Conservation (phyloP, 441 rosid genomes). For the Euphorbia celastroides region DNA sequence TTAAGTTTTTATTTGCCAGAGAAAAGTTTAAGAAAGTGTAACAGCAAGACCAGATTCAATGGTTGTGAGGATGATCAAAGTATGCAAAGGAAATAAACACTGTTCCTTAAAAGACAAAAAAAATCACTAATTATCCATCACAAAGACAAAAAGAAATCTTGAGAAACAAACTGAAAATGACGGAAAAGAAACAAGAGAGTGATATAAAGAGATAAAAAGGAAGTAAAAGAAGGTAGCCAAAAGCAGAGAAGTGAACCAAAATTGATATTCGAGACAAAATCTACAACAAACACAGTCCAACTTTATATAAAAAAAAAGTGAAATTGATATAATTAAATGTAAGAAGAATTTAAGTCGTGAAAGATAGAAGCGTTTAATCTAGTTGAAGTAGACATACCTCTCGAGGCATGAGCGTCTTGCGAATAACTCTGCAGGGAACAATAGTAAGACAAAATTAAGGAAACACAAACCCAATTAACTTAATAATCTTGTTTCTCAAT, state of each 20-base stretch:
- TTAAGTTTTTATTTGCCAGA: no score
- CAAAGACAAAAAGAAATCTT: slow-evolving; percentile 14
- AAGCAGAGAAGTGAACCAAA: slow-evolving; percentile 20
- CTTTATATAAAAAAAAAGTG: slow-evolving; percentile 2
- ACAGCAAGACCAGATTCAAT: no score
- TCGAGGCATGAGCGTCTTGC: slow-evolving; percentile 99
- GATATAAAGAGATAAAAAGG: slow-evolving; percentile 11
- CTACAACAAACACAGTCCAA: slow-evolving; percentile 11
- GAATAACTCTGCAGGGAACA: slow-evolving; percentile 91
- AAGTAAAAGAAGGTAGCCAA: slow-evolving; percentile 5
- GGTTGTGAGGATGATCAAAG: no score
- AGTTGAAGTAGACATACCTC: slow-evolving; percentile 73
- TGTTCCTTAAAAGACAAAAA: no score
- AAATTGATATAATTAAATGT: background rate
- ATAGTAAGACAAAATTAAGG: slow-evolving; percentile 62
- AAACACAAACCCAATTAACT: slow-evolving; percentile 15
- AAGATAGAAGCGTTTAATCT: slow-evolving; percentile 34
- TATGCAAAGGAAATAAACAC: no score
- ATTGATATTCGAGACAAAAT: background rate
- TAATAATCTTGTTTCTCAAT: slow-evolving; percentile 26
- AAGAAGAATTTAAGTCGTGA: slow-evolving; percentile 9
- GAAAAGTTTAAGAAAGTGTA: no score
- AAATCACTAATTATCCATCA: background rate
- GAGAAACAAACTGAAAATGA: slow-evolving; percentile 20
- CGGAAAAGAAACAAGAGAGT: slow-evolving; percentile 13